These are phyloP conservation scores for Bothriochloa decipiens DNA, from an alignment of 176 grass and related monocot genomes.

Conservation along the genomic window DNA sequence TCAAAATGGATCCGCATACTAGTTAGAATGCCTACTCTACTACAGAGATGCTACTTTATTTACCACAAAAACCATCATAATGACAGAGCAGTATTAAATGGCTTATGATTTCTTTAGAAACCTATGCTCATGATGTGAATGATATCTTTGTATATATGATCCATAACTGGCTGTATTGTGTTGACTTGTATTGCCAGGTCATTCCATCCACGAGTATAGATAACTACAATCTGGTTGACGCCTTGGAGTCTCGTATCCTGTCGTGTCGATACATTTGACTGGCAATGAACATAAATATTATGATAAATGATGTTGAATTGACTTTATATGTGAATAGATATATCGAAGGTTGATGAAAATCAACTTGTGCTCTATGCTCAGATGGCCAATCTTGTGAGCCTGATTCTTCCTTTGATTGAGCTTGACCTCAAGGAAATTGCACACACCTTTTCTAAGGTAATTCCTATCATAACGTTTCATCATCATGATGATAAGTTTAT, in stretches of 20 bases:
- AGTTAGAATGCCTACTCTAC: background rate
- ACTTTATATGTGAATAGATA: constrained; percentile 56
- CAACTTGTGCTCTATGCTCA: constrained; percentile 90
- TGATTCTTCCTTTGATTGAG: constrained; percentile 70
- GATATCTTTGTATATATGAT: background rate
- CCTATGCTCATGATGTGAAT: background rate
- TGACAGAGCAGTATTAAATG: background rate
- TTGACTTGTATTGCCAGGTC: constrained; percentile 57
- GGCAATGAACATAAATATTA: background rate
- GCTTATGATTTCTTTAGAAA: constrained; percentile 16
- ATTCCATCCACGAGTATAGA: constrained; percentile 71
- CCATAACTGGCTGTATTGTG: background rate
- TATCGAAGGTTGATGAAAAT: constrained; percentile 67
- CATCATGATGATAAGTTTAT: constrained; percentile 1
- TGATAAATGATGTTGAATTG: constrained; percentile 41
- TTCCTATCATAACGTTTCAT: constrained; percentile 17
- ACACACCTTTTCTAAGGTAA: constrained; percentile 90
- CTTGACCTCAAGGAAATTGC: constrained; percentile 81
- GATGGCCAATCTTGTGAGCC: constrained; percentile 86
- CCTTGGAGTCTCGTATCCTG: constrained; percentile 92
- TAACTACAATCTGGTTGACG: constrained; percentile 69
- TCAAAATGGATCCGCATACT: background rate
- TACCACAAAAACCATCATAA: background rate
- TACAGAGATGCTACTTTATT: background rate
- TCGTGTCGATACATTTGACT: constrained; percentile 31